Percentiles rank a stretch among this genome's conserved stretches.
Evolutionary conservation across 2,329 filamentous ascomycete species (phyloP).

Genomic region (Paecilomyces formosus): DNA sequence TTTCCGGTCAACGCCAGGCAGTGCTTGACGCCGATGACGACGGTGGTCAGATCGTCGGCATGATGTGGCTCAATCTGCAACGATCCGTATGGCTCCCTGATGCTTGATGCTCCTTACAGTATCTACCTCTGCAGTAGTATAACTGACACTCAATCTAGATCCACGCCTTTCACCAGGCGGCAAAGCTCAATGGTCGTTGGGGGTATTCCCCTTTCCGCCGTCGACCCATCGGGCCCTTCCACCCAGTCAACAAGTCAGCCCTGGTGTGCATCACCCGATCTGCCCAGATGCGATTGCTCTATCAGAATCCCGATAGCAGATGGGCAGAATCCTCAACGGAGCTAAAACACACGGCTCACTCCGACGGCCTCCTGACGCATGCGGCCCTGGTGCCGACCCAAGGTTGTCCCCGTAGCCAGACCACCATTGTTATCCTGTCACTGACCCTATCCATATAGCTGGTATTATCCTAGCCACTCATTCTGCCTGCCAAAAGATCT

Average conservation of each 20-base stretch:
- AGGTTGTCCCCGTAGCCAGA: conserved; percentile 39
- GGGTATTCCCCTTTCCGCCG: conserved; percentile 61
- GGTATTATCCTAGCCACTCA: conserved; percentile 33
- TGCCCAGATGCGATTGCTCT: conserved; percentile 68
- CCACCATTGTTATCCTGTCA: background rate
- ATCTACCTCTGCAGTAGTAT: background rate
- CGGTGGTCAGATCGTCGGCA: conserved; percentile 68
- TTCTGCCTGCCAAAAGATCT: conserved; percentile 59
- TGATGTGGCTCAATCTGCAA: conserved; percentile 71
- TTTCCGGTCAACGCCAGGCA: conserved; percentile 55
- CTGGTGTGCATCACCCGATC: conserved; percentile 69
- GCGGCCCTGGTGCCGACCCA: conserved; percentile 68
- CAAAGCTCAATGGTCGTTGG: conserved; percentile 58
- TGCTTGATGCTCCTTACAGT: conserved; percentile 35
- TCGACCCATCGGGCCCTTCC: conserved; percentile 62
- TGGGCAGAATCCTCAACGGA: conserved; percentile 68
- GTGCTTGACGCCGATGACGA: conserved; percentile 66
- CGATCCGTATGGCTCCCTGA: conserved; percentile 33
- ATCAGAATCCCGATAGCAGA: conserved; percentile 63
- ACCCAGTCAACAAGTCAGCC: conserved; percentile 60
- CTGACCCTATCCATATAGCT: conserved; percentile 8
- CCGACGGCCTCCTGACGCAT: conserved; percentile 72
- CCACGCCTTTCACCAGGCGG: conserved; percentile 49
- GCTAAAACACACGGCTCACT: conserved; percentile 63
- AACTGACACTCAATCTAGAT: conserved; percentile 17